phyloP scores from a whole-genome alignment of 495 filamentous ascomycete genomes.

The Hypoxylon lienhwacheense region DNA sequence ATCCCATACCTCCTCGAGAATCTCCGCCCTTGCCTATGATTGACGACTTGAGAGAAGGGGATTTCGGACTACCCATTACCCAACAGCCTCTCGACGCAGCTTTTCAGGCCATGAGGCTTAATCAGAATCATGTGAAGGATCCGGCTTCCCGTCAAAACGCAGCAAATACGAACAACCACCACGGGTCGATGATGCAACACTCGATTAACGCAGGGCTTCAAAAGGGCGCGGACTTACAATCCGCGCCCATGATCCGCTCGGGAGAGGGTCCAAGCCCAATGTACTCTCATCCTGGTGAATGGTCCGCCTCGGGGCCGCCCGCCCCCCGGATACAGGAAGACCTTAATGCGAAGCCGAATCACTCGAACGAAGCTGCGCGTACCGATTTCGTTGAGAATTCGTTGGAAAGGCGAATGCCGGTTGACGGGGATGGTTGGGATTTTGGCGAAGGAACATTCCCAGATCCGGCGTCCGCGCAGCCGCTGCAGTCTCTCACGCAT shows the following conservation, averaged over 20 bases:
- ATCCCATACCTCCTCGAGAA: conserved; percentile 60
- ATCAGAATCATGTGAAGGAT: conserved; percentile 50
- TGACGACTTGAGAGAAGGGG: conserved; percentile 53
- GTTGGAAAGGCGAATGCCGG: conserved; percentile 38
- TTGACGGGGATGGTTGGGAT: conserved; percentile 82
- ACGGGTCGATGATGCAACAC: conserved; percentile 46
- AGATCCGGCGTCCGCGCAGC: conserved; percentile 46
- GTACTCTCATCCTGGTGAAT: conserved; percentile 45
- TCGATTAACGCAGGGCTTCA: conserved; percentile 38
- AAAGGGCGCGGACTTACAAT: conserved; percentile 46
- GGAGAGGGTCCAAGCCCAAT: conserved; percentile 37
- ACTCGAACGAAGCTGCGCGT: conserved; percentile 45
- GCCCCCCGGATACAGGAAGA: conserved; percentile 57
- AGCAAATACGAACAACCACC: conserved; percentile 58
- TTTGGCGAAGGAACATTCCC: conserved; percentile 74
- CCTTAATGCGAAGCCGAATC: conserved; percentile 56
- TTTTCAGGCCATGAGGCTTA: conserved; percentile 41
- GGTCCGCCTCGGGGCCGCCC: conserved; percentile 44
- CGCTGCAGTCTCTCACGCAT: conserved; percentile 49
- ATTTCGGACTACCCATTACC: conserved; percentile 43
- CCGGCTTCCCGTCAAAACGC: conserved; percentile 46
- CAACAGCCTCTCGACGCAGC: conserved; percentile 40
- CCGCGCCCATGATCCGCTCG: conserved; percentile 50
- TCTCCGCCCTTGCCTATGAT: conserved; percentile 53
- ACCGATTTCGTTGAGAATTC: conserved; percentile 43